Percentiles rank a stretch among this genome's conserved stretches.
phyloP scores from a whole-genome alignment of 768 basidiomycete species.

The Psilocybe azurescens region DNA sequence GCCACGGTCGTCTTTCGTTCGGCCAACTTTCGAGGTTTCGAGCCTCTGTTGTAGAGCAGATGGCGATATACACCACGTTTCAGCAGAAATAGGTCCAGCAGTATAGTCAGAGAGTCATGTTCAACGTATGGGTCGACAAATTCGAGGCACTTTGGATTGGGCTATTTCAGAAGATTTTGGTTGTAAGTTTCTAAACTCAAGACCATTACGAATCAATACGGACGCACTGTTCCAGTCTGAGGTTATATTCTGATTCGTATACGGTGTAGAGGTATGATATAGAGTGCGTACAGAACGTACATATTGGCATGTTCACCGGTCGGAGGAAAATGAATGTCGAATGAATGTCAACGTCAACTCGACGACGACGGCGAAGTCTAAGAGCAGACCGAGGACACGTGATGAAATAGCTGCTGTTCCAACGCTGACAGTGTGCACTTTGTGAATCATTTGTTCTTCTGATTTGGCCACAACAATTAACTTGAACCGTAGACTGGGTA shows the following conservation, averaged over 20 bases:
- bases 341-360: too few species aligned
- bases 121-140: constrained; percentile 92
- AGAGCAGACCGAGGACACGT: neutral
- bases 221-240: constrained; percentile 86
- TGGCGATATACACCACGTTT: constrained; percentile 85
- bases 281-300: constrained; percentile 74
- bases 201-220: constrained; percentile 32
- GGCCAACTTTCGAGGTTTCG: constrained; percentile 58
- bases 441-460: too few species aligned
- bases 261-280: constrained; percentile 78
- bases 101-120: constrained; percentile 73
- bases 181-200: neutral
- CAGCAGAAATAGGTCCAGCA: constrained; percentile 82
- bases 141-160: constrained; percentile 48
- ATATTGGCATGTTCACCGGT: constrained; percentile 67
- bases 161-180: constrained; percentile 38
- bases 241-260: constrained; percentile 78
- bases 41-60: constrained; percentile 79
- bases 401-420: neutral
- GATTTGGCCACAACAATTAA: neutral
- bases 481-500: neutral
- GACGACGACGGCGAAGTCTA: neutral
- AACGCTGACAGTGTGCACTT: too few species aligned
- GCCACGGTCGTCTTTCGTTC: constrained; percentile 18
- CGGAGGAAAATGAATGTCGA: too few species aligned